These are phyloP conservation scores for Xylaria scruposa DNA, from an alignment of 495 filamentous ascomycete genomes.

Conservation along the genomic window DNA sequence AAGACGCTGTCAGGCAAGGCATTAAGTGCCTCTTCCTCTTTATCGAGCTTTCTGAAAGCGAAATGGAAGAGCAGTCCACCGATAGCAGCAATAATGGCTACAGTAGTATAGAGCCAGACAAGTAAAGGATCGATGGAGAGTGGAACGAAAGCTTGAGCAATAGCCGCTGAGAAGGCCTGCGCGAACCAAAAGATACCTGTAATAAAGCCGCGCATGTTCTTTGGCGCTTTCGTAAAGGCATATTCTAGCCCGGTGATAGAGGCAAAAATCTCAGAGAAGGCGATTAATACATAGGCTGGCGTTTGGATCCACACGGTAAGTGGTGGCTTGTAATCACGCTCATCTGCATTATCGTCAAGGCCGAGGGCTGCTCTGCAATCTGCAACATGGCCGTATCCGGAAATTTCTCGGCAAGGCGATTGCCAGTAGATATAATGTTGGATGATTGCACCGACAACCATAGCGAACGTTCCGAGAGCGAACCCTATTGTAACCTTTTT, in stretches of 20 bases:
- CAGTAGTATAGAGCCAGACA: slow-evolving; percentile 66
- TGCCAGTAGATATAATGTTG: slow-evolving; percentile 74
- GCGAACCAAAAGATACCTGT: slow-evolving; percentile 72
- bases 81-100: slow-evolving; percentile 66
- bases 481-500: slow-evolving; percentile 77
- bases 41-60: slow-evolving; percentile 63
- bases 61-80: slow-evolving; percentile 69
- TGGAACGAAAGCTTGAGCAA: slow-evolving; percentile 71
- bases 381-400: slow-evolving; percentile 44
- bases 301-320: slow-evolving; percentile 71
- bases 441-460: slow-evolving; percentile 69
- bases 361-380: slow-evolving; percentile 45
- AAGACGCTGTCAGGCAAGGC: slow-evolving; percentile 55
- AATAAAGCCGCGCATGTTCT: slow-evolving; percentile 77
- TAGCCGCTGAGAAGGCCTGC: slow-evolving; percentile 70
- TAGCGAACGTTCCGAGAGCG: slow-evolving; percentile 62
- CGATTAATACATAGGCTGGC: slow-evolving; percentile 69
- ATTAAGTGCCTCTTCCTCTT: slow-evolving; percentile 71
- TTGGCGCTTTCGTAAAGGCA: slow-evolving; percentile 80
- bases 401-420: slow-evolving; percentile 60
- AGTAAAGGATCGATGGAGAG: slow-evolving; percentile 72
- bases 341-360: slow-evolving; percentile 29
- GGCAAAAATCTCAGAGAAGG: slow-evolving; percentile 76
- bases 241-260: slow-evolving; percentile 66
- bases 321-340: slow-evolving; percentile 44